phyloP scores from a whole-genome alignment of 305 asterid genomes.

The Ajuga reptans region DNA sequence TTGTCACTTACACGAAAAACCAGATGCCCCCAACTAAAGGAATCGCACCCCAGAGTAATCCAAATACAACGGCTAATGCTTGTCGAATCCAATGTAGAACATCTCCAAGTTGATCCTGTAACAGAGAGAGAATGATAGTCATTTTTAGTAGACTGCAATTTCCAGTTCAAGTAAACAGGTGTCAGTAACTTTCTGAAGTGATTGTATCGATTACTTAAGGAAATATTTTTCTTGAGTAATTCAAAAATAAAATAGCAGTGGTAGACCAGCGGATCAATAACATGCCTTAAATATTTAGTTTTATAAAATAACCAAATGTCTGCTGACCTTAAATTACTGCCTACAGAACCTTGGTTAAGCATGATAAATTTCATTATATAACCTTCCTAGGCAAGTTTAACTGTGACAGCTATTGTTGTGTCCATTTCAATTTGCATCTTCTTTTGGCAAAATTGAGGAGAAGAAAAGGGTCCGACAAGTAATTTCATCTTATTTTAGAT shows the following conservation, averaged over 20 bases:
- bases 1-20: conserved; percentile 70
- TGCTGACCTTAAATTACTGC: background rate
- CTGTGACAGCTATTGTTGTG: no score
- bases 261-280: background rate
- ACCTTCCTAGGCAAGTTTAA: background rate
- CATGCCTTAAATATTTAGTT: background rate
- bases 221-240: background rate
- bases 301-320: background rate
- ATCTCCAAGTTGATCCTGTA: conserved; percentile 91
- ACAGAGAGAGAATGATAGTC: conserved; percentile 21
- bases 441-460: no score
- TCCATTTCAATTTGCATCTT: no score
- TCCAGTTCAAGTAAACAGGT: conserved; percentile 6
- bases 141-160: conserved; percentile 2
- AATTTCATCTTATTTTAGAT: no score
- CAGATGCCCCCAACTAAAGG: conserved; percentile 89
- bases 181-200: conserved; percentile 4
- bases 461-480: no score
- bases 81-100: conserved; percentile 92
- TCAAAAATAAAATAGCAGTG: background rate
- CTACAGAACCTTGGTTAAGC: background rate
- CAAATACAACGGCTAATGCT: conserved; percentile 65
- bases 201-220: conserved; percentile 3
- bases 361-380: background rate
- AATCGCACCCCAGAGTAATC: conserved; percentile 82